phyloP scores from a whole-genome alignment of 371 early-diverging fungal genomes.

The Amoeboaphelidium protococcarum region DNA sequence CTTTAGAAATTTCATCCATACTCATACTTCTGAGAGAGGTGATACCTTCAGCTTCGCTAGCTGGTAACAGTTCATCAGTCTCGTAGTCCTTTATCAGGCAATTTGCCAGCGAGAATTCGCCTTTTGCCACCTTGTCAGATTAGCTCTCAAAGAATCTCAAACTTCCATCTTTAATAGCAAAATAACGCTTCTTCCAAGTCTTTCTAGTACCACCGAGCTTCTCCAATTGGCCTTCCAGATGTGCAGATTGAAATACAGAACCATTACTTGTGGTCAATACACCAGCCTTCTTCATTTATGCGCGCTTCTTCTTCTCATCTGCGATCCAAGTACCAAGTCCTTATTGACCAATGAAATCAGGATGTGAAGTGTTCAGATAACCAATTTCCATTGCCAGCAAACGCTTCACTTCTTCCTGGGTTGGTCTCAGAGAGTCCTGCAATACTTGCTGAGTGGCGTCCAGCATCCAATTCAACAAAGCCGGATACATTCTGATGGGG shows the following conservation, averaged over 20 bases:
- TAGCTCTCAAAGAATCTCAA: background rate
- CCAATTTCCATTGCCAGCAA: constrained; percentile 58
- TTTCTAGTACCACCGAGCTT: background rate
- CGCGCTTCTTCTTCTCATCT: background rate
- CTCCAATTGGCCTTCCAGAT: background rate
- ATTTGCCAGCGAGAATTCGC: background rate
- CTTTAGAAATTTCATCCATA: background rate
- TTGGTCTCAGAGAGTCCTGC: background rate
- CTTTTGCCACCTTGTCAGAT: background rate
- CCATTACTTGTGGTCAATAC: background rate
- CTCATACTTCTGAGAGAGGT: no score
- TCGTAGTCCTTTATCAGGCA: background rate
- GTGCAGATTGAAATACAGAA: background rate
- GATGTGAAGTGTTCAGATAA: constrained; percentile 77
- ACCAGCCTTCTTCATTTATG: background rate
- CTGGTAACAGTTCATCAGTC: background rate
- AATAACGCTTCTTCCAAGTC: background rate
- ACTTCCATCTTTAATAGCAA: background rate
- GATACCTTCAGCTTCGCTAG: background rate
- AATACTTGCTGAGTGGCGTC: background rate
- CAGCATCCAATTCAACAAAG: background rate
- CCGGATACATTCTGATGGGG: background rate
- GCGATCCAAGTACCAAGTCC: constrained; percentile 10
- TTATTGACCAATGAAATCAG: constrained; percentile 55
- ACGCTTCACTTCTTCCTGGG: constrained; percentile 26